phyloP scores from a whole-genome alignment of 2,329 filamentous ascomycete genomes.

The Eutypella sp. region DNA sequence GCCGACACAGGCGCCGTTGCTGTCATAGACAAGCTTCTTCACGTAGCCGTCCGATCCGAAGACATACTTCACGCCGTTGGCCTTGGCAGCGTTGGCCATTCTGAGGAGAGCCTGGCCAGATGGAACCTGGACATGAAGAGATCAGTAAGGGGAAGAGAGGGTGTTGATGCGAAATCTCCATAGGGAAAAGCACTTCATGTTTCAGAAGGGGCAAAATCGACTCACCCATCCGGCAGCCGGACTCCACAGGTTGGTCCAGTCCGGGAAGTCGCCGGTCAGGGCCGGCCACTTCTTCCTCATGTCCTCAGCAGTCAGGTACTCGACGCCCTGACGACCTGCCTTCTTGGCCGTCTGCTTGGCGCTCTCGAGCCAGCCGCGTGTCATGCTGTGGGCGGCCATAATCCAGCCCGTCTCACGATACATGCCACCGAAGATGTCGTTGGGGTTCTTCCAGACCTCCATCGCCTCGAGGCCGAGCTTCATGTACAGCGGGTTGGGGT shows the following conservation, averaged over 20 bases:
- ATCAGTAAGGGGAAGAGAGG: neutral
- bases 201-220: neutral
- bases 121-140: slow-evolving; percentile 9
- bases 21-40: slow-evolving; percentile 20
- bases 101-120: slow-evolving; percentile 22
- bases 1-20: slow-evolving; percentile 31
- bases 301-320: slow-evolving; percentile 20
- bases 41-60: slow-evolving; percentile 17
- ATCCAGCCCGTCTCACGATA: slow-evolving; percentile 30
- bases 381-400: slow-evolving; percentile 19
- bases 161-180: neutral
- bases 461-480: slow-evolving; percentile 27
- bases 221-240: slow-evolving; percentile 27
- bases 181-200: neutral
- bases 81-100: slow-evolving; percentile 26
- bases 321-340: slow-evolving; percentile 16
- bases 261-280: slow-evolving; percentile 18
- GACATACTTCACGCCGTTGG: slow-evolving; percentile 23
- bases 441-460: slow-evolving; percentile 20
- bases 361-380: slow-evolving; percentile 24
- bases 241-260: slow-evolving; percentile 24
- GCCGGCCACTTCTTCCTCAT: slow-evolving; percentile 25
- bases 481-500: slow-evolving; percentile 25
- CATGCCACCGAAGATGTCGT: slow-evolving; percentile 23
- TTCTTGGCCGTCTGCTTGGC: slow-evolving; percentile 19